Evolutionary conservation across 805 yeast genomes (phyloP), one percentile per base, ranked within the genome.

Genomic region (Starmera dryadoides): DNA sequence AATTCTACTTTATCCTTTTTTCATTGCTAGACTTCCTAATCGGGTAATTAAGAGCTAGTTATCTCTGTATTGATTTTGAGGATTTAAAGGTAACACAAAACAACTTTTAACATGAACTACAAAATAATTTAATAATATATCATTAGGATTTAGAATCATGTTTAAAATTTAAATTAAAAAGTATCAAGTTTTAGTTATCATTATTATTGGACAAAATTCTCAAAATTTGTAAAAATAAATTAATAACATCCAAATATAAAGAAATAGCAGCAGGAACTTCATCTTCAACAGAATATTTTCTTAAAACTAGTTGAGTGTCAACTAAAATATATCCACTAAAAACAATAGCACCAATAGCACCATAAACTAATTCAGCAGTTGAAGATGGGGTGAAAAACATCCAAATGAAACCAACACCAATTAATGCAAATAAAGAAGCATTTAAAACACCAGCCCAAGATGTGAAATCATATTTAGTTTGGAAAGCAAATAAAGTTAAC

Each of bases 251-350:
- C 67, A 87, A 70, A 58, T 88, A 87, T 45, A 88, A 69, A 48
- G 76, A 64, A 55, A 88, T 77, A 14, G 91, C 77, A 37, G 94
- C 91, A 30, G 77, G 72, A n/a, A 87, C 73, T 53, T 86, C 95
- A 49, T 88, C 95, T 49, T 87, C 96, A 33, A 87, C 79, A 52
- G 80, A 81, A 49, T 69, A 77, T 41, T 76, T 78, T 54, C 81
- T 78, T 77, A 87, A 72, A 40, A 87, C 75, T 49, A 77, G 58
- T 60, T 87, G 95, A 17, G 95, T 87, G 58, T 87, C 96, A 34
- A 86, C 75, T 37, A 87, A 61, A 42, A 88, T 71, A 55, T 81
- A 86, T 4, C 78, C 75, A 12, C 81, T 68, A 60, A 87, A 87
- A 2, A 87, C 61, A 32, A 81, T 52, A 4, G 94, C 93, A 19